Evolutionary conservation across 371 early-diverging fungal species (phyloP).

Genomic region (Mortierella sp.): DNA sequence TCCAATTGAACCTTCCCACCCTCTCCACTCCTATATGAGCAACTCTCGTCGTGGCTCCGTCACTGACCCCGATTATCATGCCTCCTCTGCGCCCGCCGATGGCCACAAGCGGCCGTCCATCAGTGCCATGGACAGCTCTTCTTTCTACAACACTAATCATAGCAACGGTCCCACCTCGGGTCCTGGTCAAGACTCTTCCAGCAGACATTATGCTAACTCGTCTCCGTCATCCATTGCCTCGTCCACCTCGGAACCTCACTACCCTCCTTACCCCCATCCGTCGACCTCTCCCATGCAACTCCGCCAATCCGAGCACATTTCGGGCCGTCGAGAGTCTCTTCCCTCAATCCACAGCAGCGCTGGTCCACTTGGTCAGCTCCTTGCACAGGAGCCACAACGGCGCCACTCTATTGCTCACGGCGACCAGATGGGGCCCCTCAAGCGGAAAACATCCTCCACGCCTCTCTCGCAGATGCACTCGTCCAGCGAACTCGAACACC

Average conservation of each 20-base stretch:
- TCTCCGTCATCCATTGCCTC: constrained; percentile 25
- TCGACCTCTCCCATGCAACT: constrained; percentile 28
- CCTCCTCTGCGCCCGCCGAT: constrained; percentile 24
- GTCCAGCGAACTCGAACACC: constrained; percentile 36
- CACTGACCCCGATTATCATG: constrained; percentile 38
- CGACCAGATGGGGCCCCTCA: constrained; percentile 54
- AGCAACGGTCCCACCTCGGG: background rate
- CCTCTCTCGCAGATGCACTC: constrained; percentile 56
- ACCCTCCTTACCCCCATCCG: constrained; percentile 11
- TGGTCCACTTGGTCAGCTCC: constrained; percentile 57
- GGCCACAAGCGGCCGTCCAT: constrained; percentile 16
- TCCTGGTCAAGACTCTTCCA: background rate
- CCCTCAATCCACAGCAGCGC: constrained; percentile 55
- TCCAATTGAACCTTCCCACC: constrained; percentile 54
- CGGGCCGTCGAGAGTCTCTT: constrained; percentile 63
- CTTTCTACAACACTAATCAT: background rate
- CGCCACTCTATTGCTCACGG: constrained; percentile 72
- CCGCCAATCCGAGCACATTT: constrained; percentile 39
- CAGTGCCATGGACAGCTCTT: constrained; percentile 3
- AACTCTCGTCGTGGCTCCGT: constrained; percentile 53
- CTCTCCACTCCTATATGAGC: constrained; percentile 51
- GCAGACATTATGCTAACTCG: constrained; percentile 9
- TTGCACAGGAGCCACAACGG: constrained; percentile 62
- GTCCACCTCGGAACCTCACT: constrained; percentile 15
- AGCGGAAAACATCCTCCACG: constrained; percentile 48